A percentile compares a stretch with the other conserved stretches of the same genome.
These are phyloP conservation scores for Rhizopogon vinicolor DNA, from an alignment of 768 basidiomycete genomes.

Conservation along the genomic window DNA sequence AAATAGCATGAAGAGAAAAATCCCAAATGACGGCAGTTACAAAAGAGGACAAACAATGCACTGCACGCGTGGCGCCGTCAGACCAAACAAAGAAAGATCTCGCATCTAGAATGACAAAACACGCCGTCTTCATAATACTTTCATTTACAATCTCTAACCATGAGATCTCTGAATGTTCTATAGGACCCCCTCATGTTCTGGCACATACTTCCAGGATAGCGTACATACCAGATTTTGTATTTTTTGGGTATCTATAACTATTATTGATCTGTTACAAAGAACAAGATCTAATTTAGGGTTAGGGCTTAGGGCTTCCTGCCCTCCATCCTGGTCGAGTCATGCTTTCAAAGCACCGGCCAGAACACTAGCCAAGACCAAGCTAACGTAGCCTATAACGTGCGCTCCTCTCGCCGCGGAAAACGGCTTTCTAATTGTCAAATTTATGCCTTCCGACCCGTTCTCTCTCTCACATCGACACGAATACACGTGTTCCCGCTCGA, in stretches of 20 bases:
- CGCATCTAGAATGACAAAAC: slow-evolving; percentile 1
- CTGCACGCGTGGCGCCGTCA: slow-evolving; percentile 7
- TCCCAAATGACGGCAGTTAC: slow-evolving; percentile 21
- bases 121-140: slow-evolving; percentile 9
- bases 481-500: slow-evolving; percentile 1
- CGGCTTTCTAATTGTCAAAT: neutral
- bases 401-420: neutral
- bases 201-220: neutral
- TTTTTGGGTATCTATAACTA: neutral
- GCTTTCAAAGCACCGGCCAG: slow-evolving; percentile 1
- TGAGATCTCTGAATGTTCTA: neutral
- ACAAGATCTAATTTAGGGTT: slow-evolving; percentile 19
- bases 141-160: slow-evolving; percentile 1
- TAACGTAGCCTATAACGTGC: neutral
- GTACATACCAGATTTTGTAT: neutral
- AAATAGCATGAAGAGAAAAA: slow-evolving; percentile 42
- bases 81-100: slow-evolving; percentile 9
- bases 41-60: slow-evolving; percentile 31
- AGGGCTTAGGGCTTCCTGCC: slow-evolving; percentile 22
- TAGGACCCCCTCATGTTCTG: slow-evolving; percentile 3
- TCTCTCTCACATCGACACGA: neutral
- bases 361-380: neutral
- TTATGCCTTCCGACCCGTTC: slow-evolving; percentile 2
- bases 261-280: neutral
- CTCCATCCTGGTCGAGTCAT: neutral